Percentiles rank a stretch among this genome's conserved stretches.
phyloP scores from a whole-genome alignment of 352 stramenopile species.

The Phytophthora quininea region DNA sequence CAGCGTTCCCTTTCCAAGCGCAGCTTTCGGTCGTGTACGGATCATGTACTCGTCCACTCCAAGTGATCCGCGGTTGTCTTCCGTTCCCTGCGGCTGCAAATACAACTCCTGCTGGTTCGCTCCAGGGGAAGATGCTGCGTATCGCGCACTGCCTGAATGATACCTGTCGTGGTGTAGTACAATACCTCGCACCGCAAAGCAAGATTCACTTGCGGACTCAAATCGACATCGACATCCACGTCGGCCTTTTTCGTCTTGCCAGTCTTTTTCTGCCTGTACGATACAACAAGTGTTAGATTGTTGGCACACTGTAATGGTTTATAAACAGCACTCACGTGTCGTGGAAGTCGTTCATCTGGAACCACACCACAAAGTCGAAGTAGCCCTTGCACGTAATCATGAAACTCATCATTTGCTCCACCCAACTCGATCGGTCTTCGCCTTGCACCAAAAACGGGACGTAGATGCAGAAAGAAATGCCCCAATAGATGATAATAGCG shows the following conservation, averaged over 20 bases:
- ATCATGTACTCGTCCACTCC: conserved; percentile 89
- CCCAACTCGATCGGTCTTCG: conserved; percentile 44
- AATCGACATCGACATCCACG: conserved; percentile 85
- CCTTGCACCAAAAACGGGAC: conserved; percentile 78
- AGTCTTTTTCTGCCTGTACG: conserved; percentile 29
- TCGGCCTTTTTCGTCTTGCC: conserved; percentile 59
- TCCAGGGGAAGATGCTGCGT: conserved; percentile 70
- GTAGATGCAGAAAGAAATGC: conserved; percentile 85
- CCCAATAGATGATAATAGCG: conserved; percentile 91
- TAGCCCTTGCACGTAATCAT: conserved; percentile 92
- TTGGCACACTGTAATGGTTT: too few relatives aligned
- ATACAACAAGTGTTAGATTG: background rate
- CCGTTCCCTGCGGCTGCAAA: conserved; percentile 75
- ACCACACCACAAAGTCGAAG: conserved; percentile 90
- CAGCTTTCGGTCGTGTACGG: conserved; percentile 72
- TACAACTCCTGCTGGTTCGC: conserved; percentile 82
- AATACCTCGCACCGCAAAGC: conserved; percentile 85
- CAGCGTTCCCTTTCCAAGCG: conserved; percentile 76
- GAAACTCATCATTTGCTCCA: conserved; percentile 88
- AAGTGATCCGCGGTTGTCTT: conserved; percentile 80
- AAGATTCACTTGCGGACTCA: conserved; percentile 87
- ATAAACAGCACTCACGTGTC: conserved; percentile 42
- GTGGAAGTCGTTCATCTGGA: conserved; percentile 89
- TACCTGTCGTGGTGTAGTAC: conserved; percentile 89
- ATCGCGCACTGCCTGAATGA: conserved; percentile 86